A percentile compares a stretch with the other conserved stretches of the same genome.
These are phyloP conservation scores for Verticillium zaregamsianum DNA, from an alignment of 2,329 filamentous ascomycete species.

Conservation along the genomic window DNA sequence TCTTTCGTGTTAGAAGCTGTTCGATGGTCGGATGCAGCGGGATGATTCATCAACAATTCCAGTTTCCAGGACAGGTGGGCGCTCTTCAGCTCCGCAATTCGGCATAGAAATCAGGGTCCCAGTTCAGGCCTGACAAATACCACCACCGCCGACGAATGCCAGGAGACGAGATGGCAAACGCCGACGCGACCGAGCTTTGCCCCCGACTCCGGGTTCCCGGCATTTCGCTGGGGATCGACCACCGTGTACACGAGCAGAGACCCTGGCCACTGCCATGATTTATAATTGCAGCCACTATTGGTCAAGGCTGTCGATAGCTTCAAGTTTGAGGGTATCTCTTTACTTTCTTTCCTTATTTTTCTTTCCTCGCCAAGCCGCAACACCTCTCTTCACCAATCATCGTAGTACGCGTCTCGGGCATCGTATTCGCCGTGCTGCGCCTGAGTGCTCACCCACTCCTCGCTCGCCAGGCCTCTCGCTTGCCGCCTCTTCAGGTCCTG, in stretches of 20 bases:
- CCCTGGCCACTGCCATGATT: too few relatives aligned
- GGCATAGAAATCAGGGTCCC: too few relatives aligned
- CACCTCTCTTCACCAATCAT: conserved; percentile 27
- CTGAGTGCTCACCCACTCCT: conserved; percentile 62
- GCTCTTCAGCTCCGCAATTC: neutral
- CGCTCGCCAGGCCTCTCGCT: conserved; percentile 49
- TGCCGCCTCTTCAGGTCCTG: conserved; percentile 54
- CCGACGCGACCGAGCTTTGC: neutral
- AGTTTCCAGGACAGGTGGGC: neutral
- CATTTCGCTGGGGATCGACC: neutral
- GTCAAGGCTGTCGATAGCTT: too few relatives aligned
- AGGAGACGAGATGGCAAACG: too few relatives aligned
- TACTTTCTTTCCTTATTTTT: neutral
- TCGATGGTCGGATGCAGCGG: conserved; percentile 3
- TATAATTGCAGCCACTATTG: too few relatives aligned
- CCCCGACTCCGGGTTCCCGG: neutral
- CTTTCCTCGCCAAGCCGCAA: neutral
- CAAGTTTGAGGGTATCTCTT: neutral
- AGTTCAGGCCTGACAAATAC: too few relatives aligned
- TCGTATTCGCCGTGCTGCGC: conserved; percentile 55
- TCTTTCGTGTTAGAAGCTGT: neutral
- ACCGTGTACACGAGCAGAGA: too few relatives aligned
- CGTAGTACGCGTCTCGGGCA: conserved; percentile 36
- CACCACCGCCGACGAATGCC: too few relatives aligned
- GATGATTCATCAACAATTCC: conserved; percentile 8